phyloP scores from a whole-genome alignment of 2,329 filamentous ascomycete genomes.

The Hymenoscyphus occultus region DNA sequence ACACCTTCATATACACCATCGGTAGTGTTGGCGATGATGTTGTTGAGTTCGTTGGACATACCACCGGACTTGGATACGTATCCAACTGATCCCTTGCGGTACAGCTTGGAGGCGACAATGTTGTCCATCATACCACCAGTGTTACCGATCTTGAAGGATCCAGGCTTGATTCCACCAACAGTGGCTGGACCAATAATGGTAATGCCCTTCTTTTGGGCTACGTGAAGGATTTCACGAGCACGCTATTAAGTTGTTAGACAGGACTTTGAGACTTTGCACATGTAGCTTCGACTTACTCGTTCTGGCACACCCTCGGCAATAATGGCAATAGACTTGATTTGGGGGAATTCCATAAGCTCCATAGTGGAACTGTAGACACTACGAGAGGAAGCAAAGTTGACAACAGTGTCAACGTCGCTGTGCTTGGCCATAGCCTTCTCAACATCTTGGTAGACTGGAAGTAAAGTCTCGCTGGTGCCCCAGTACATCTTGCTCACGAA shows the following conservation, averaged over 20 bases:
- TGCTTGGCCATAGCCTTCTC: constrained; percentile 95
- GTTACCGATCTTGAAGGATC: constrained; percentile 99
- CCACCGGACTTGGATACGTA: constrained; percentile 99
- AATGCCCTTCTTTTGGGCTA: constrained; percentile 96
- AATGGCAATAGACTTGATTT: constrained; percentile 98
- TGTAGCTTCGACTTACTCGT: constrained; percentile 62
- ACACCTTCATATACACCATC: constrained; percentile 99
- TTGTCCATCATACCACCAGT: constrained; percentile 99
- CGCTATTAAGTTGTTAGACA: constrained; percentile 54
- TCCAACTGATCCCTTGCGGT: constrained; percentile 97
- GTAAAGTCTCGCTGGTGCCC: constrained; percentile 97
- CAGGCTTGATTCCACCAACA: constrained; percentile 98
- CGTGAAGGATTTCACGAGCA: constrained; percentile 95
- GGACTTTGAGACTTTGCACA: not conserved
- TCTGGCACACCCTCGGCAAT: constrained; percentile 99
- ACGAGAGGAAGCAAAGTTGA: constrained; percentile 99
- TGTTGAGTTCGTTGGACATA: constrained; percentile 99
- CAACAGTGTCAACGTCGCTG: constrained; percentile 92
- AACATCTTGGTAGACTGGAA: constrained; percentile 95
- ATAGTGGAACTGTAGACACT: constrained; percentile 98
- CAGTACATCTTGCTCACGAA: constrained; percentile 99
- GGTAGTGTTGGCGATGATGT: constrained; percentile 94
- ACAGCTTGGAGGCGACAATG: constrained; percentile 99
- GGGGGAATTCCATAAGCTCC: constrained; percentile 95
- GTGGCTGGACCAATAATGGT: constrained; percentile 98